These are phyloP conservation scores for Tolypocladium album DNA, from an alignment of 2,329 filamentous ascomycete species.

Conservation along the genomic window DNA sequence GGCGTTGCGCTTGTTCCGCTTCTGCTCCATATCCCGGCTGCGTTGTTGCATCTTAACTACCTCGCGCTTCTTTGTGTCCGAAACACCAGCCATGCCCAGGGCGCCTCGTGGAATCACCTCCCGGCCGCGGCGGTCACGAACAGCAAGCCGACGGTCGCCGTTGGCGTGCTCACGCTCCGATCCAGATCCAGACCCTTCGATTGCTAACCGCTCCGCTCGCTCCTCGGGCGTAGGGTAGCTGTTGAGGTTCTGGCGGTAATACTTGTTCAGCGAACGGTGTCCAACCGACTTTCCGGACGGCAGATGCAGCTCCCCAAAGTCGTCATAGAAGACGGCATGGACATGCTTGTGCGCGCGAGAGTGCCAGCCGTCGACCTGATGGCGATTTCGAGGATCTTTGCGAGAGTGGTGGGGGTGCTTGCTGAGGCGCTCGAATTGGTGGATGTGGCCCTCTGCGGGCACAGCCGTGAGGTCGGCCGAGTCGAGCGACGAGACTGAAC, in stretches of 20 bases:
- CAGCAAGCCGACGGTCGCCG: constrained; percentile 8
- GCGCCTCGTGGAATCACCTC: constrained; percentile 57
- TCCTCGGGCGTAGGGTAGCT: constrained; percentile 73
- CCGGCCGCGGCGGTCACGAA: constrained; percentile 29
- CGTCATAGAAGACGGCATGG: constrained; percentile 76
- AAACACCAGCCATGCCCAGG: constrained; percentile 68
- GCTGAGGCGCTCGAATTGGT: constrained; percentile 61
- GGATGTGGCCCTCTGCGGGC: constrained; percentile 60
- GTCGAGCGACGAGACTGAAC: constrained; percentile 76
- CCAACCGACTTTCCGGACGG: constrained; percentile 83
- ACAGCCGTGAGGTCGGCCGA: constrained; percentile 75
- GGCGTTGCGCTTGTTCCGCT: constrained; percentile 51
- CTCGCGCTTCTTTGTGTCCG: constrained; percentile 62
- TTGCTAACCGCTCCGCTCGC: constrained; percentile 54
- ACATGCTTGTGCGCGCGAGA: constrained; percentile 68
- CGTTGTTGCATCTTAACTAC: constrained; percentile 58
- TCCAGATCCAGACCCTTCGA: constrained; percentile 35
- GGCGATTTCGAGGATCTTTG: constrained; percentile 60
- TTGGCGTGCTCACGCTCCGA: constrained; percentile 22
- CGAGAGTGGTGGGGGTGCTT: constrained; percentile 68
- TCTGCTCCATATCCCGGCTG: constrained; percentile 53
- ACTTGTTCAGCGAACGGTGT: constrained; percentile 76
- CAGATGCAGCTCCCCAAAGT: constrained; percentile 77
- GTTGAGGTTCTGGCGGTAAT: constrained; percentile 87
- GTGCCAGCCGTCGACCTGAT: constrained; percentile 67